phyloP scores from a whole-genome alignment of 2,329 filamentous ascomycete genomes.

The Alternaria gansuensis region DNA sequence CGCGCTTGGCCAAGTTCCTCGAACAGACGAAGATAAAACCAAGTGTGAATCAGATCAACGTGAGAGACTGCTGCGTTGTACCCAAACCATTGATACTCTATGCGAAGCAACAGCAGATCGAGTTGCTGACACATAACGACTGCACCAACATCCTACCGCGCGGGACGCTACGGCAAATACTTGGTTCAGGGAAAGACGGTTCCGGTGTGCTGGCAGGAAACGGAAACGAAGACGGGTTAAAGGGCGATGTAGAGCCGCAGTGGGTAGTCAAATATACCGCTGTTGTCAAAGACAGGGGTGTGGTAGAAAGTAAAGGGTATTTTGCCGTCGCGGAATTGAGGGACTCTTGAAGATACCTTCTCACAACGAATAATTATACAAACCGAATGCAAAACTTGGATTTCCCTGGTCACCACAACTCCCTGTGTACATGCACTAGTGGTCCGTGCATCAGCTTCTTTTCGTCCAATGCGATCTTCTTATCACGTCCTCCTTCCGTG shows the following conservation, averaged over 20 bases:
- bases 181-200: slow-evolving; percentile 75
- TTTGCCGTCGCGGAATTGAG: slow-evolving; percentile 82
- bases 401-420: neutral
- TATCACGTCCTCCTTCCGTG: no score
- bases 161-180: slow-evolving; percentile 83
- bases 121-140: slow-evolving; percentile 92
- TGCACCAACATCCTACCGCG: slow-evolving; percentile 89
- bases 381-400: neutral
- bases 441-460: no score
- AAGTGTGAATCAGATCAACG: slow-evolving; percentile 92
- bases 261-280: slow-evolving; percentile 99
- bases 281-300: slow-evolving; percentile 89
- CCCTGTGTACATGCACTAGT: neutral
- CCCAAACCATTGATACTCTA: slow-evolving; percentile 85
- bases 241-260: slow-evolving; percentile 81
- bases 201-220: slow-evolving; percentile 78
- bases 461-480: no score
- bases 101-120: slow-evolving; percentile 83
- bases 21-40: slow-evolving; percentile 75
- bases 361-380: neutral
- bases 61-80: slow-evolving; percentile 94
- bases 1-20: slow-evolving; percentile 81
- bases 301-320: slow-evolving; percentile 98
- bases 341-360: slow-evolving; percentile 16
- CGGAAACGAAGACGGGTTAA: slow-evolving; percentile 64